Percentiles rank a stretch among this genome's conserved stretches.
These are phyloP conservation scores for Cutaneotrichosporon sp. DNA, from an alignment of 1,284 basidiomycete genomes.

Conservation along the genomic window DNA sequence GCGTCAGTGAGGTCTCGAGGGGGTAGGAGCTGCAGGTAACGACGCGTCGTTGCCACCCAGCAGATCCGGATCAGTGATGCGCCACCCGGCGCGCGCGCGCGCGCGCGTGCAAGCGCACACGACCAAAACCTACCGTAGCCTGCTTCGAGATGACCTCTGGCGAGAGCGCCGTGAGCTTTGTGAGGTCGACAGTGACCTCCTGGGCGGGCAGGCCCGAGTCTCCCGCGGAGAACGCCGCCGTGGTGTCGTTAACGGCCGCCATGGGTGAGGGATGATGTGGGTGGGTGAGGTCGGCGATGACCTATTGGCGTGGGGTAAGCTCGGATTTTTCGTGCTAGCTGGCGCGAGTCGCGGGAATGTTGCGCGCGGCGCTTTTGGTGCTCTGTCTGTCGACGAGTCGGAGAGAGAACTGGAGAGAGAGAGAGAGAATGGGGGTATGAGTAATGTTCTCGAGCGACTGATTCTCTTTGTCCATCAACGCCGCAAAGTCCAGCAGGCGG, in stretches of 20 bases:
- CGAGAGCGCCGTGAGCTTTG: constrained; percentile 80
- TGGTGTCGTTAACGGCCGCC: constrained; percentile 35
- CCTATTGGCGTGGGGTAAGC: neutral
- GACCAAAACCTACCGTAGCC: constrained; percentile 54
- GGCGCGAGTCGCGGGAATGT: neutral
- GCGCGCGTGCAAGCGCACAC: no score
- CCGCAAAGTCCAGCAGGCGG: no score
- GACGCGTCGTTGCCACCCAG: constrained; percentile 3
- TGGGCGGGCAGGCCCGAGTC: constrained; percentile 15
- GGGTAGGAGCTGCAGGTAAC: no score
- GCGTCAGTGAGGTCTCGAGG: neutral
- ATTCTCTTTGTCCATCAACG: neutral
- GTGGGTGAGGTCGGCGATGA: neutral
- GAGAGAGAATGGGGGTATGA: neutral
- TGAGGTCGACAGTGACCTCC: constrained; percentile 63
- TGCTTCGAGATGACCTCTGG: constrained; percentile 98
- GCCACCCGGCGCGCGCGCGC: neutral
- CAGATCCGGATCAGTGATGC: neutral
- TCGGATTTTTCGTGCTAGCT: neutral
- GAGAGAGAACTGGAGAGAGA: no score
- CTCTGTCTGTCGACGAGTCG: no score
- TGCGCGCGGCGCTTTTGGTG: constrained; percentile 1
- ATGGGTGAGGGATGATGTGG: constrained; percentile 4
- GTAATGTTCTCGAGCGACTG: no score
- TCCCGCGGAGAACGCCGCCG: constrained; percentile 20